phyloP scores from a whole-genome alignment of 805 yeast species.

The Saturnispora diversa region DNA sequence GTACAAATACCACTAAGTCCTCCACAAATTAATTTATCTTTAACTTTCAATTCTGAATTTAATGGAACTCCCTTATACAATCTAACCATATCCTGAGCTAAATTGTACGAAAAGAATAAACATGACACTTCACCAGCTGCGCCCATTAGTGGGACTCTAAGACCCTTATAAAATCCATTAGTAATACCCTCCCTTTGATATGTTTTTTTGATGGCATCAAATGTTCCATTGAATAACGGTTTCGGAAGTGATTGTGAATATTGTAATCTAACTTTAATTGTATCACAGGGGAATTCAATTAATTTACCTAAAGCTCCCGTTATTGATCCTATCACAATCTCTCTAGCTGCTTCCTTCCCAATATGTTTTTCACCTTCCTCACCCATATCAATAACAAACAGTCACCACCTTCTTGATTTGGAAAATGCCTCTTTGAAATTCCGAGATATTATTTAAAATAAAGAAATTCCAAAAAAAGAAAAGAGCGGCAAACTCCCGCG shows the following conservation, averaged over 20 bases:
- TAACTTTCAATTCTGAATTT: conserved; percentile 19
- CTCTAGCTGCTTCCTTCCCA: conserved; percentile 29
- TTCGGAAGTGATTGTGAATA: conserved; percentile 51
- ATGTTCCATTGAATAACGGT: conserved; percentile 49
- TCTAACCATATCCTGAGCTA: conserved; percentile 34
- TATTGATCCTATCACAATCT: conserved; percentile 42
- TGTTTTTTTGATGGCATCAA: conserved; percentile 58
- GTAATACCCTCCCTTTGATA: conserved; percentile 58
- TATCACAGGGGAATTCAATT: conserved; percentile 89
- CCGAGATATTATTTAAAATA: too few species aligned
- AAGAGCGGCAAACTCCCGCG: too few species aligned
- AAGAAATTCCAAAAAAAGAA: too few species aligned
- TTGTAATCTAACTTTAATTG: conserved; percentile 80
- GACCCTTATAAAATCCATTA: conserved; percentile 69
- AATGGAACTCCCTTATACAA: conserved; percentile 18
- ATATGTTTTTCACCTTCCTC: conserved; percentile 13
- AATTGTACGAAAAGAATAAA: conserved; percentile 58
- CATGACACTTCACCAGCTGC: conserved; percentile 87
- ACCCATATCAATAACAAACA: neutral
- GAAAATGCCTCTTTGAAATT: too few species aligned
- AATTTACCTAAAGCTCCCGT: conserved; percentile 81
- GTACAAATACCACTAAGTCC: conserved; percentile 78
- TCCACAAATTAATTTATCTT: conserved; percentile 51
- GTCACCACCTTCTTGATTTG: neutral
- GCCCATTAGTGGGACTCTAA: conserved; percentile 76